These are phyloP conservation scores for Erigeron canadensis DNA, from an alignment of 129 eudicot species.

Conservation along the genomic window DNA sequence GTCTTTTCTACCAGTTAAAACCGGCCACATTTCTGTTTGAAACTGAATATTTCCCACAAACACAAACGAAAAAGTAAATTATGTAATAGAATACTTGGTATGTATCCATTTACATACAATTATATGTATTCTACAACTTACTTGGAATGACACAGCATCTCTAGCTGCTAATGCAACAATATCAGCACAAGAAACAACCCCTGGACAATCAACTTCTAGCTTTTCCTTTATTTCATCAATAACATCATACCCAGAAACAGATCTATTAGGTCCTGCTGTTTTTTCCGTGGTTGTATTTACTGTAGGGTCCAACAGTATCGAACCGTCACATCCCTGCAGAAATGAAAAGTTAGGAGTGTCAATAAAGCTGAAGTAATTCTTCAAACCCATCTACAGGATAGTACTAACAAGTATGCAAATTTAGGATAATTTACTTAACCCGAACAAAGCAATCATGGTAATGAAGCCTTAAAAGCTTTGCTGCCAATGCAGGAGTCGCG, in stretches of 20 bases:
- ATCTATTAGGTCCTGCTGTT: conserved; percentile 40
- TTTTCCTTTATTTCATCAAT: conserved; percentile 49
- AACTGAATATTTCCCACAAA: conserved; percentile 25
- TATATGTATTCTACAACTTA: conserved; percentile 21
- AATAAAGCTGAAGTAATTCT: not conserved
- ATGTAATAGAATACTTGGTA: not conserved
- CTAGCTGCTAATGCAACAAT: conserved; percentile 53
- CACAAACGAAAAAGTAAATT: not conserved
- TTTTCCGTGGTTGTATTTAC: conserved; percentile 37
- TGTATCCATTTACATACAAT: not conserved
- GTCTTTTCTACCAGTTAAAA: conserved; percentile 61
- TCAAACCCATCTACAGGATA: not conserved
- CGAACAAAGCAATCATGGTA: conserved; percentile 60
- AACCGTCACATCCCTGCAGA: conserved; percentile 53
- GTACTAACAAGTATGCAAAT: not conserved
- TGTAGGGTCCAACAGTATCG: conserved; percentile 38
- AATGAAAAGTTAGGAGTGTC: not conserved
- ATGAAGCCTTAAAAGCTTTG: conserved; percentile 54
- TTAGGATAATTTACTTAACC: conserved; percentile 27
- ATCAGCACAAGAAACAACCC: conserved; percentile 45
- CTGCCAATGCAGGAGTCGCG: conserved; percentile 32
- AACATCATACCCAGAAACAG: conserved; percentile 45
- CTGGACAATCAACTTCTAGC: conserved; percentile 40
- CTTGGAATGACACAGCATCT: conserved; percentile 57
- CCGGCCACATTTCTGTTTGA: conserved; percentile 49